Evolutionary conservation across 305 asterid species (phyloP).

Genomic region (Fraxinus platypoda): DNA sequence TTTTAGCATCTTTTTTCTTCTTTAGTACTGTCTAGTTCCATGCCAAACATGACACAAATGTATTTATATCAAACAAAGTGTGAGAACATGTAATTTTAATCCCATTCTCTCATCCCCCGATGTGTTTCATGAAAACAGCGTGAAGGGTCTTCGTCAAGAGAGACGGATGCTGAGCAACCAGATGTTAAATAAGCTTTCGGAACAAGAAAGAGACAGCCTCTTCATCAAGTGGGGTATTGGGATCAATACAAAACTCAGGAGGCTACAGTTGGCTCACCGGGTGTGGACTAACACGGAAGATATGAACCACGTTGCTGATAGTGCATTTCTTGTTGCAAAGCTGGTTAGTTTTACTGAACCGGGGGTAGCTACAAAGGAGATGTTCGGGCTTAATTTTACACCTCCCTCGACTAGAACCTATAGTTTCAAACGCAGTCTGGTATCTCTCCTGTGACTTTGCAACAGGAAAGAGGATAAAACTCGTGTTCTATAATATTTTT

Average conservation of each 20-base stretch:
- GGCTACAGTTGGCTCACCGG: slow-evolving; percentile 66
- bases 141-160: slow-evolving; percentile 66
- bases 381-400: slow-evolving; percentile 80
- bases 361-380: slow-evolving; percentile 62
- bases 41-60: not conserved
- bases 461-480: not conserved
- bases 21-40: not conserved
- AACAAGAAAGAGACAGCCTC: slow-evolving; percentile 65
- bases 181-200: slow-evolving; percentile 72
- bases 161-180: slow-evolving; percentile 64
- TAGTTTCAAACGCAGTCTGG: slow-evolving; percentile 61
- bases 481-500: slow-evolving; percentile 7
- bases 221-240: slow-evolving; percentile 80
- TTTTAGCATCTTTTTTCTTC: not conserved
- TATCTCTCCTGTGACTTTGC: slow-evolving; percentile 48
- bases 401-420: slow-evolving; percentile 51
- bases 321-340: slow-evolving; percentile 73
- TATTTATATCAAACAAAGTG: not conserved
- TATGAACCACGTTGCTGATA: slow-evolving; percentile 63
- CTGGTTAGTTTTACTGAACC: slow-evolving; percentile 59
- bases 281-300: slow-evolving; percentile 70
- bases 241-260: slow-evolving; percentile 59
- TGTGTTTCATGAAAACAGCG: slow-evolving; percentile 39
- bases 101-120: not conserved
- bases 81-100: not conserved